These are phyloP conservation scores for Gaeumannomyces tritici DNA, from an alignment of 2,329 filamentous ascomycete genomes.

Conservation along the genomic window DNA sequence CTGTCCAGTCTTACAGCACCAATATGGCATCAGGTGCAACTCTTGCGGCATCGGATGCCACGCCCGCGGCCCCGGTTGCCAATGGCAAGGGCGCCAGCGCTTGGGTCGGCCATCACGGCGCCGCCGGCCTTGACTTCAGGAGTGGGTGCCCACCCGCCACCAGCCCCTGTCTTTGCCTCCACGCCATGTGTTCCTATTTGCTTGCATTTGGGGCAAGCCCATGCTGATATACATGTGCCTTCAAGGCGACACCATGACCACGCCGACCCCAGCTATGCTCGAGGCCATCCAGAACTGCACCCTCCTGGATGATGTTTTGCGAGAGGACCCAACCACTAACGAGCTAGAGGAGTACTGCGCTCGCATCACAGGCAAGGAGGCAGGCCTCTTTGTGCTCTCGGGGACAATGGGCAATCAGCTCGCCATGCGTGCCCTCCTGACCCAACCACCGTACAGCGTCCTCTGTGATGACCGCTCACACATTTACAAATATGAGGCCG, in stretches of 20 bases:
- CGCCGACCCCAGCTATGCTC: slow-evolving; percentile 74
- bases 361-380: slow-evolving; percentile 63
- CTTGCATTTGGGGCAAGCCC: not conserved
- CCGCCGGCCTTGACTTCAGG: slow-evolving; percentile 20
- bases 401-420: slow-evolving; percentile 95
- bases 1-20: not conserved
- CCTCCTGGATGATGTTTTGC: slow-evolving; percentile 75
- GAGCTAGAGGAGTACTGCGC: slow-evolving; percentile 68
- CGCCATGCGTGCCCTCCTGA: slow-evolving; percentile 66
- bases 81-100: slow-evolving; percentile 6
- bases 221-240: not conserved
- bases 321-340: slow-evolving; percentile 70
- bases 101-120: slow-evolving; percentile 22
- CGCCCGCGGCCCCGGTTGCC: too few relatives aligned
- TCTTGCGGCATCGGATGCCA: not conserved
- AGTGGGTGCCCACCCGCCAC: slow-evolving; percentile 14
- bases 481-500: slow-evolving; percentile 59
- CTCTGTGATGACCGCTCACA: slow-evolving; percentile 73
- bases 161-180: too few relatives aligned
- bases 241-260: slow-evolving; percentile 51
- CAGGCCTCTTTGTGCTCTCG: slow-evolving; percentile 71
- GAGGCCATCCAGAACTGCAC: slow-evolving; percentile 64
- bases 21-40: not conserved
- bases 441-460: slow-evolving; percentile 70
- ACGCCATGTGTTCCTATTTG: not conserved